phyloP scores from a whole-genome alignment of 441 rosid genomes.

The Populus hybrid region DNA sequence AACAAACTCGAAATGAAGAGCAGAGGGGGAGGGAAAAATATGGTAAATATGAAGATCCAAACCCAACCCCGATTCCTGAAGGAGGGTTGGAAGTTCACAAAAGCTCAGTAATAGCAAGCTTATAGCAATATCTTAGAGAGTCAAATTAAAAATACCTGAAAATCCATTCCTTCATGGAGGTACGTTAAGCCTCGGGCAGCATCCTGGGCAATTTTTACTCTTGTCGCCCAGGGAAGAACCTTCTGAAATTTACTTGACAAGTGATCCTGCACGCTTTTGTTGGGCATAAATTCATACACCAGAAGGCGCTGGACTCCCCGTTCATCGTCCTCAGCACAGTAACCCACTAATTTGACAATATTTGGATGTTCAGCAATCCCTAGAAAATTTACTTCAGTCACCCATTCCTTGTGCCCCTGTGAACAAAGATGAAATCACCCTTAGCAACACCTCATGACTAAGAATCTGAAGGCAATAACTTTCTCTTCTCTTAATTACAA shows the following conservation, averaged over 20 bases:
- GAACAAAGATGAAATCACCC: conserved; percentile 1
- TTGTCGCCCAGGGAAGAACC: conserved; percentile 63
- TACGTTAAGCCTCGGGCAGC: conserved; percentile 84
- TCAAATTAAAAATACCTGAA: conserved; percentile 49
- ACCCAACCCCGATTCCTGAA: no score
- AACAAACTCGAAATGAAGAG: no score
- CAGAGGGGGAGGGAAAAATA: no score
- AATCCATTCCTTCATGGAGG: conserved; percentile 85
- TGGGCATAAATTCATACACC: conserved; percentile 83
- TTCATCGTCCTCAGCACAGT: conserved; percentile 77
- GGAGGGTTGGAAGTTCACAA: no score
- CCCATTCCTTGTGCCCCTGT: conserved; percentile 94
- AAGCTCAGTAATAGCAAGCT: no score
- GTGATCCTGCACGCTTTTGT: conserved; percentile 85
- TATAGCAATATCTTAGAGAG: no score
- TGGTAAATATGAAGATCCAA: no score
- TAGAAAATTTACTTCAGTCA: conserved; percentile 78
- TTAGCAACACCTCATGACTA: not conserved
- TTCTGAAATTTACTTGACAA: conserved; percentile 65
- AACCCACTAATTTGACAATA: conserved; percentile 75
- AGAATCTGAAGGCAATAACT: not conserved
- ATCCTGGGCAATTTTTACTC: conserved; percentile 79
- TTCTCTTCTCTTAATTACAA: no score
- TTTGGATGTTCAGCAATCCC: conserved; percentile 82
- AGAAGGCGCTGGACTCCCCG: conserved; percentile 88